Evolutionary conservation across 1,139 yeast species (phyloP).

Genomic region (Zhuliangozyma blackwelliae): DNA sequence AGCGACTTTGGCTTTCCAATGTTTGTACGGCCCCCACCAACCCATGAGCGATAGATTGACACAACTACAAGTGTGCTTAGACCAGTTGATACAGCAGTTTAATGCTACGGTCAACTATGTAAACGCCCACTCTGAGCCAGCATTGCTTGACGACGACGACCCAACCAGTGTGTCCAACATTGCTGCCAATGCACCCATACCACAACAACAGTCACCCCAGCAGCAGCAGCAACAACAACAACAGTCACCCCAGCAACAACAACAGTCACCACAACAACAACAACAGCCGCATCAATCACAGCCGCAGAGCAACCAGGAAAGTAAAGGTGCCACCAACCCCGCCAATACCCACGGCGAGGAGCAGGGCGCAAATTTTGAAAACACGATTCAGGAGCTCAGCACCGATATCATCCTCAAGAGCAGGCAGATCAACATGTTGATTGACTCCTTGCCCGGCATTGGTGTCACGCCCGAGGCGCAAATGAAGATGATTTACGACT

Average conservation of each 20-base stretch:
- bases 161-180: conserved; percentile 36
- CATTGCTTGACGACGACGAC: conserved; percentile 36
- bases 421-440: conserved; percentile 79
- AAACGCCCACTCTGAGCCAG: conserved; percentile 46
- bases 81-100: conserved; percentile 87
- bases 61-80: conserved; percentile 87
- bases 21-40: too few species aligned
- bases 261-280: conserved; percentile 9
- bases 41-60: conserved; percentile 81
- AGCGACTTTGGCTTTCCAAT: too few species aligned
- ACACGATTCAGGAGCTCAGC: conserved; percentile 67
- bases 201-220: conserved; percentile 28
- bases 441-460: conserved; percentile 89
- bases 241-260: conserved; percentile 20
- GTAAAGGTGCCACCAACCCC: conserved; percentile 9
- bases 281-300: conserved; percentile 9
- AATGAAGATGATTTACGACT: conserved; percentile 54
- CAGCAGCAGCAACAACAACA: conserved; percentile 14
- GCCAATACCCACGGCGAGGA: conserved; percentile 6
- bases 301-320: conserved; percentile 3
- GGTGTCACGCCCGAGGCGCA: conserved; percentile 81
- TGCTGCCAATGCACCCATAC: conserved; percentile 47
- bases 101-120: conserved; percentile 87
- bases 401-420: conserved; percentile 82
- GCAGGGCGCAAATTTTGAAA: conserved; percentile 35